Percentiles rank a stretch among this genome's conserved stretches.
These are phyloP conservation scores for thale cress (Arabidopsis thaliana) DNA, from an alignment of 345 rosid species.

Conservation along the genomic window DNA sequence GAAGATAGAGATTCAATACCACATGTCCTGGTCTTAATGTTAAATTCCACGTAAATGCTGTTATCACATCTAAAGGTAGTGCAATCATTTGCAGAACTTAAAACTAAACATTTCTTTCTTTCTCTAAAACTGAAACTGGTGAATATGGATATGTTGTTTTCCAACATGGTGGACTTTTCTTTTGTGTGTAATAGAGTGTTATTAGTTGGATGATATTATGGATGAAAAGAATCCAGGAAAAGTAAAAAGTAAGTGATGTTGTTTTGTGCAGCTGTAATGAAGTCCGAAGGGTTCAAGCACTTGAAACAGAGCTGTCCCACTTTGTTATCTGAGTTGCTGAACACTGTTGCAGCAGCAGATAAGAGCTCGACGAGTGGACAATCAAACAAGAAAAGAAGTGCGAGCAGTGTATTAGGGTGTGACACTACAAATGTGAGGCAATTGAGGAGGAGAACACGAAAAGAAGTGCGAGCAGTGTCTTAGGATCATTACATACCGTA, in stretches of 20 bases:
- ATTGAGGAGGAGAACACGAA: conserved; percentile 57
- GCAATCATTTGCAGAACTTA: conserved; percentile 8
- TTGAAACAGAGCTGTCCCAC: conserved; percentile 89
- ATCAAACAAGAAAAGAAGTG: conserved; percentile 78
- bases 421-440: conserved; percentile 71
- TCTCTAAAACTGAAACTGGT: not conserved
- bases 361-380: conserved; percentile 59
- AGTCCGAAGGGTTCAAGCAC: conserved; percentile 89
- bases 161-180: conserved; percentile 15
- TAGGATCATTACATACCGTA: no score
- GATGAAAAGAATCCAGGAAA: conserved; percentile 3
- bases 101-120: not conserved
- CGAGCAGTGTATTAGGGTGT: conserved; percentile 72
- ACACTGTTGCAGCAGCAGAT: conserved; percentile 70
- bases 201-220: conserved; percentile 1
- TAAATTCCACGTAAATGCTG: conserved; percentile 19
- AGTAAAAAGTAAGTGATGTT: conserved; percentile 19
- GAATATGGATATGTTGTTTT: not conserved
- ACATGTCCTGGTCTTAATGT: conserved; percentile 1
- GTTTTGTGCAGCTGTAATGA: conserved; percentile 79
- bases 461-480: no score
- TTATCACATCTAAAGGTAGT: not conserved
- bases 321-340: conserved; percentile 78
- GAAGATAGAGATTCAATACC: conserved; percentile 17
- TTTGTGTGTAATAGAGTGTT: conserved; percentile 12